Evolutionary conservation across 2,329 filamentous ascomycete genomes (phyloP).

Genomic region (Phaeoacremonium minimum): DNA sequence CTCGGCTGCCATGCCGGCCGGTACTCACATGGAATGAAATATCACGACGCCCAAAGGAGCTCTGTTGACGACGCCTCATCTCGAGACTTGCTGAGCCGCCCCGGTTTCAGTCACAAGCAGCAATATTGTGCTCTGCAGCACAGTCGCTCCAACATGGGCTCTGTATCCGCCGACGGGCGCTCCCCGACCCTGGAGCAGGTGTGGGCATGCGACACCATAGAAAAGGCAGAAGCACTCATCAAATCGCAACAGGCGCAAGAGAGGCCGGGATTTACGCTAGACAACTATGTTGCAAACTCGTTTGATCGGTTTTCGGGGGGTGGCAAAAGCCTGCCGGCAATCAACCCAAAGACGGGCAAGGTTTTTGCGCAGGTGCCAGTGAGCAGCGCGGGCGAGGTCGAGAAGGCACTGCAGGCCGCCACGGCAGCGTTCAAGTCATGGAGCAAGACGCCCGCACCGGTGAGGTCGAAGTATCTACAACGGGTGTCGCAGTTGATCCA

Average conservation of each 20-base stretch:
- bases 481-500: conserved; percentile 18
- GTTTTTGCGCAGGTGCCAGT: conserved; percentile 17
- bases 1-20: too few relatives aligned
- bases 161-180: not conserved
- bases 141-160: conserved; percentile 1
- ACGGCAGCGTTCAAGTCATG: conserved; percentile 19
- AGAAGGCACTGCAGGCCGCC: conserved; percentile 16
- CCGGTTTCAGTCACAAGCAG: not conserved
- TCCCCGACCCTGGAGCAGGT: conserved; percentile 7
- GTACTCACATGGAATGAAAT: too few relatives aligned
- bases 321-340: conserved; percentile 16
- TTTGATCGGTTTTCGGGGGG: conserved; percentile 8
- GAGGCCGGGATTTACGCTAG: conserved; percentile 10
- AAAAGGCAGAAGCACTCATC: conserved; percentile 18
- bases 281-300: conserved; percentile 14
- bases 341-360: conserved; percentile 22
- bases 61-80: too few relatives aligned
- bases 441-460: conserved; percentile 19
- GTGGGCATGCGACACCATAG: conserved; percentile 20
- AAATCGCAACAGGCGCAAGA: conserved; percentile 1
- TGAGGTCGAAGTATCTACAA: conserved; percentile 18
- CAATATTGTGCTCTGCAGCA: too few relatives aligned
- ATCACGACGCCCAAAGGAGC: too few relatives aligned
- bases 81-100: not conserved
- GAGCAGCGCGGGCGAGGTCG: conserved; percentile 16